These are phyloP conservation scores for Oryza meyeriana DNA, from an alignment of 176 grass and related monocot genomes.

Conservation along the genomic window DNA sequence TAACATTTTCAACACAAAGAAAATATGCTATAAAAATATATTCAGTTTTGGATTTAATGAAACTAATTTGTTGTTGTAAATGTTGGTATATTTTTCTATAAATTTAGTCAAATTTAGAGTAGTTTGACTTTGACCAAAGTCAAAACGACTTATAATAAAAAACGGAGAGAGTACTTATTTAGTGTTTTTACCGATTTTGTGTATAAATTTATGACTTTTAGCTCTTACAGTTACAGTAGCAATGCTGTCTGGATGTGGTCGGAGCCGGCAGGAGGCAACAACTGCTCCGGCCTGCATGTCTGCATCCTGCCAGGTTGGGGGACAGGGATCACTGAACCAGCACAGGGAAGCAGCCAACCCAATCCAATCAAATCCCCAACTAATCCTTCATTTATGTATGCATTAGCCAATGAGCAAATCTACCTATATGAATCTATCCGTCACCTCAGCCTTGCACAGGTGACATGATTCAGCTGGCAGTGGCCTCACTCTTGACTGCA, in stretches of 20 bases:
- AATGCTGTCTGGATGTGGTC: neutral
- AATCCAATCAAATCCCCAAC: slow-evolving; percentile 4
- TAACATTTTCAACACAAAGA: too few species aligned
- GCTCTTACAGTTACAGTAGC: too few species aligned
- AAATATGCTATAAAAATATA: too few species aligned
- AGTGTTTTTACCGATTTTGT: too few species aligned
- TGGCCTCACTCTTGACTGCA: neutral
- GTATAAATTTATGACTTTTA: neutral
- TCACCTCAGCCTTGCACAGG: slow-evolving; percentile 1
- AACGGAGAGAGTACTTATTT: too few species aligned
- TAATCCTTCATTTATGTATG: slow-evolving; percentile 27
- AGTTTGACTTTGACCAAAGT: too few species aligned
- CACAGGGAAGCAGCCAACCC: slow-evolving; percentile 15
- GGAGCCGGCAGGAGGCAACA: slow-evolving; percentile 12
- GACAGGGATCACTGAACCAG: slow-evolving; percentile 13
- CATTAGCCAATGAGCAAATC: neutral
- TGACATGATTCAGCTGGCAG: slow-evolving; percentile 9
- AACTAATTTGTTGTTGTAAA: too few species aligned
- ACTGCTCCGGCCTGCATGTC: neutral
- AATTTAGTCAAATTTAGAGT: too few species aligned
- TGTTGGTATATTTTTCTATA: too few species aligned
- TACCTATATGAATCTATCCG: neutral
- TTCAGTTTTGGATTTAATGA: too few species aligned
- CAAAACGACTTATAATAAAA: too few species aligned
- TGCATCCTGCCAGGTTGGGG: slow-evolving; percentile 28